Evolutionary conservation across 2,329 filamentous ascomycete genomes (phyloP).

Genomic region (Catunica adiposa): DNA sequence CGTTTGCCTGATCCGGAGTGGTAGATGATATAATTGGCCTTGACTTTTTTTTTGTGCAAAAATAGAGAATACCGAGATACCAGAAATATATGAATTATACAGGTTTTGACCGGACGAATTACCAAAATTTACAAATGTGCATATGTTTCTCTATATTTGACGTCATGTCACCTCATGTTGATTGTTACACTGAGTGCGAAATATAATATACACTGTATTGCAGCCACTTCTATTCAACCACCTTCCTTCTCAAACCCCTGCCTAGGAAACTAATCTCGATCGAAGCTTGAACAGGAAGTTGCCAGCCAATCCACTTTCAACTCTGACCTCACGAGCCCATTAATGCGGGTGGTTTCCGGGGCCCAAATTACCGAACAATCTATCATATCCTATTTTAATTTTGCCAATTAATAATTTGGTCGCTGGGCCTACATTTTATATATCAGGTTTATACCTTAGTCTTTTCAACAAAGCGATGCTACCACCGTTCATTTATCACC

Average conservation of each 20-base stretch:
- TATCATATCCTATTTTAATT: neutral
- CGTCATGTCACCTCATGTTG: too few relatives aligned
- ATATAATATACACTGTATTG: neutral
- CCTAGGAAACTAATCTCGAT: too few relatives aligned
- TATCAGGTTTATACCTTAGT: neutral
- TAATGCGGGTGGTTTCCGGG: neutral
- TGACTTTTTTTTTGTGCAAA: too few relatives aligned
- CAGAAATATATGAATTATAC: too few relatives aligned
- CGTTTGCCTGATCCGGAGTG: slow-evolving; percentile 66
- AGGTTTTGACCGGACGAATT: too few relatives aligned
- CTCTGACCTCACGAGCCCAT: neutral
- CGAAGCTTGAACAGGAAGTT: neutral
- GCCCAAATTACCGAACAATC: neutral
- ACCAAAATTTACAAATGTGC: neutral
- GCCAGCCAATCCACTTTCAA: neutral
- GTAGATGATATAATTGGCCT: slow-evolving; percentile 23
- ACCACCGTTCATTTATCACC: neutral
- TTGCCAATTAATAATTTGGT: neutral
- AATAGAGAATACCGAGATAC: too few relatives aligned
- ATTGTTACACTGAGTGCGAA: neutral
- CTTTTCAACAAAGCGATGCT: slow-evolving; percentile 7
- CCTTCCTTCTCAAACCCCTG: too few relatives aligned
- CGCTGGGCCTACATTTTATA: neutral
- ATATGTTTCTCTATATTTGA: neutral
- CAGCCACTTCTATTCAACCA: too few relatives aligned